Percentiles rank a stretch among this genome's conserved stretches.
Evolutionary conservation across 768 basidiomycete genomes (phyloP).

Genomic region (Hypholoma sublateritium): DNA sequence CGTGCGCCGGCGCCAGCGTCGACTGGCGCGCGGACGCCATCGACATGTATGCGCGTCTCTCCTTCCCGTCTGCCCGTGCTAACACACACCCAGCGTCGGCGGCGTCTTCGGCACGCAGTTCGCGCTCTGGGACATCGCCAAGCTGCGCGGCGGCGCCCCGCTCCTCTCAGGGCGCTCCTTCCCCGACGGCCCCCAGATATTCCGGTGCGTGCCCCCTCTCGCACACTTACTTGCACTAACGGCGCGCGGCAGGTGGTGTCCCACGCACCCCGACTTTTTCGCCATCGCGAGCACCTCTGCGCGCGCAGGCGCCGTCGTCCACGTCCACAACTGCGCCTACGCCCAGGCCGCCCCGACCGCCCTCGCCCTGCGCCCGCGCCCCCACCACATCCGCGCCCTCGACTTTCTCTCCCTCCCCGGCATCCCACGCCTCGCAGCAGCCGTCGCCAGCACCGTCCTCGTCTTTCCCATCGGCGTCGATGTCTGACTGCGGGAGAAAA

Average conservation of each 20-base stretch:
- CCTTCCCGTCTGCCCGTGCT: constrained; percentile 3
- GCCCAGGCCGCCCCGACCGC: constrained; percentile 62
- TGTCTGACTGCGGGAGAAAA: constrained; percentile 30
- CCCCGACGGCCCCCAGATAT: constrained; percentile 63
- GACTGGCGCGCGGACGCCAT: constrained; percentile 71
- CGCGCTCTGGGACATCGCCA: constrained; percentile 74
- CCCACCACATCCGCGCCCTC: constrained; percentile 69
- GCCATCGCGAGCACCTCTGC: constrained; percentile 67
- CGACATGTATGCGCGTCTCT: constrained; percentile 57
- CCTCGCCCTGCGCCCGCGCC: constrained; percentile 57
- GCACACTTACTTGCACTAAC: neutral
- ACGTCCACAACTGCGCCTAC: constrained; percentile 69
- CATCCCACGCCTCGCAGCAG: constrained; percentile 68
- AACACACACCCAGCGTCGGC: constrained; percentile 53
- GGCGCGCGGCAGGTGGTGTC: constrained; percentile 87
- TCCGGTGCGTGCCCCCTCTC: constrained; percentile 49
- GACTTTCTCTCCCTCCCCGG: constrained; percentile 67
- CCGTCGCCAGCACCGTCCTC: constrained; percentile 56
- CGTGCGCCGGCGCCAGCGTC: constrained; percentile 51
- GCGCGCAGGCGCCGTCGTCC: constrained; percentile 61
- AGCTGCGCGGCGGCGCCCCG: constrained; percentile 74
- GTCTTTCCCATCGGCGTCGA: constrained; percentile 70
- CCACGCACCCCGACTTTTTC: constrained; percentile 73
- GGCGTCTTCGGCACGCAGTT: constrained; percentile 73
- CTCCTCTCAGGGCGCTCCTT: constrained; percentile 60